These are phyloP conservation scores for Cryptosporidium felis DNA, from an alignment of 169 alveolate species.

Conservation along the genomic window DNA sequence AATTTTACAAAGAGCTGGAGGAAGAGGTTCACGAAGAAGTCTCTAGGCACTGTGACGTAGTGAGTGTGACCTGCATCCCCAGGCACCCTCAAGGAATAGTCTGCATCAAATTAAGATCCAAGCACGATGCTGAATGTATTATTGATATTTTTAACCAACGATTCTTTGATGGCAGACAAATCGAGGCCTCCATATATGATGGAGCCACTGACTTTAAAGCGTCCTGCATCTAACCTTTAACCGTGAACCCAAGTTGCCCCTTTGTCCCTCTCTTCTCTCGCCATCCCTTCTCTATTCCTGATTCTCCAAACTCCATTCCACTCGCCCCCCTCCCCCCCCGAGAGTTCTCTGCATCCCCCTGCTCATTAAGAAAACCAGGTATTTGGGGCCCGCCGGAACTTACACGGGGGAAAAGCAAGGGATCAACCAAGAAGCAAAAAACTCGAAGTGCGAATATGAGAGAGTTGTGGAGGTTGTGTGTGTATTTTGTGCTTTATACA, in stretches of 20 bases:
- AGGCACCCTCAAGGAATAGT: conserved; percentile 82
- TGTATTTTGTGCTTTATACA: neutral
- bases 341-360: too few species aligned
- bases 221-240: conserved; percentile 16
- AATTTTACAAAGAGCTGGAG: conserved; percentile 75
- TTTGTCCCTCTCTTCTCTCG: neutral
- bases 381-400: too few species aligned
- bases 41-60: conserved; percentile 66
- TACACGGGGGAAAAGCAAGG: too few species aligned
- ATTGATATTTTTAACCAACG: conserved; percentile 77
- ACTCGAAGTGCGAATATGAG: neutral
- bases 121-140: conserved; percentile 81
- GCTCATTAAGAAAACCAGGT: too few species aligned
- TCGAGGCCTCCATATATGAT: conserved; percentile 81
- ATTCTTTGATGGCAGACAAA: conserved; percentile 75
- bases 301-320: too few species aligned
- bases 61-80: conserved; percentile 76
- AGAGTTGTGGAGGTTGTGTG: neutral
- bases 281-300: neutral
- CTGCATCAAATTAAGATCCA: conserved; percentile 77
- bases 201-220: conserved; percentile 83
- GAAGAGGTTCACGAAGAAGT: conserved; percentile 73
- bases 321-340: too few species aligned
- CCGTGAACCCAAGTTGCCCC: neutral
- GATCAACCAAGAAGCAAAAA: neutral